These are phyloP conservation scores for Leccinum solheimii DNA, from an alignment of 1,284 basidiomycete genomes.

Conservation along the genomic window DNA sequence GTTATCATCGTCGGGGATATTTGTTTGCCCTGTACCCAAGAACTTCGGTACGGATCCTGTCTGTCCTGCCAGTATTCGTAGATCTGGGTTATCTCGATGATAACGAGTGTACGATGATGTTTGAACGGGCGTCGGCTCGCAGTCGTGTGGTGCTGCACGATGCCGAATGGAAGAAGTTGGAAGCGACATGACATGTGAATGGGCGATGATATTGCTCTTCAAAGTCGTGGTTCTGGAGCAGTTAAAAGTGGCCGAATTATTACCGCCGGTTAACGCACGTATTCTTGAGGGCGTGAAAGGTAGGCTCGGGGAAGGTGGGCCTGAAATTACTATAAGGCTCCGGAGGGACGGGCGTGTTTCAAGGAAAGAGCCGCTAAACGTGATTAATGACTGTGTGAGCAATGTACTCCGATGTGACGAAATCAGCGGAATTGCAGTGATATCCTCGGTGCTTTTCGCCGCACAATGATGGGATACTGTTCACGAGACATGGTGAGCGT, in stretches of 20 bases:
- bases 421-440: neutral
- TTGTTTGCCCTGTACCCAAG: constrained; percentile 6
- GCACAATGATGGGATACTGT: neutral
- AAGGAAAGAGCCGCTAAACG: constrained; percentile 22
- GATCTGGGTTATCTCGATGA: neutral
- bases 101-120: constrained; percentile 4
- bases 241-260: neutral
- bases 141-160: neutral
- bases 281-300: neutral
- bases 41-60: neutral
- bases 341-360: constrained; percentile 16
- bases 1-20: neutral
- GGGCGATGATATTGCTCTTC: neutral
- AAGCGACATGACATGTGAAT: neutral
- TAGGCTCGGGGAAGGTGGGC: constrained; percentile 1
- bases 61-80: neutral
- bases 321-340: constrained; percentile 9
- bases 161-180: neutral
- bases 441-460: neutral
- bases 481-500: neutral
- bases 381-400: neutral
- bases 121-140: neutral
- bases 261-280: neutral
- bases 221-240: neutral
- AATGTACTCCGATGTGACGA: neutral